Evolutionary conservation across 306 rosid genomes (phyloP).

Genomic region (Dalbergia cochinchinensis): DNA sequence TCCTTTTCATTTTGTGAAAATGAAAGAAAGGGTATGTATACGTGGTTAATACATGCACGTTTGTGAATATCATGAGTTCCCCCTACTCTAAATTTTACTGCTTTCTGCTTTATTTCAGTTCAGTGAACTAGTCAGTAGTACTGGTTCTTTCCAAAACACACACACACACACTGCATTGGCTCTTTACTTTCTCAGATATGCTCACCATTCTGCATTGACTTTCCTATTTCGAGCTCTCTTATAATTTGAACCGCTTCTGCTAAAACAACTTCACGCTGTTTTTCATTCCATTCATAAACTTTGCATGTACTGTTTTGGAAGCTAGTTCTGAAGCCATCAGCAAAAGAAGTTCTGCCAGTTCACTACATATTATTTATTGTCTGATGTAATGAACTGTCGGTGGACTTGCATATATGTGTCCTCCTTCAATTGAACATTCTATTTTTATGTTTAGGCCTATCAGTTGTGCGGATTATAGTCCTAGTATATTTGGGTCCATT

Average conservation of each 20-base stretch:
- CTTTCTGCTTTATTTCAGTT: conserved; percentile 33
- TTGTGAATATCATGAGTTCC: conserved; percentile 27
- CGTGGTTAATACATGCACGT: conserved; percentile 19
- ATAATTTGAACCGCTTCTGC: conserved; percentile 30
- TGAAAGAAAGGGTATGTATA: conserved; percentile 30
- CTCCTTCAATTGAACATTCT: conserved; percentile 39
- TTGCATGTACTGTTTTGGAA: conserved; percentile 37
- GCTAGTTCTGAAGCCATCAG: conserved; percentile 29
- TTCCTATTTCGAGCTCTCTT: conserved; percentile 27
- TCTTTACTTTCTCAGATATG: conserved; percentile 16
- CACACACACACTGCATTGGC: background rate
- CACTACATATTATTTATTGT: conserved; percentile 26
- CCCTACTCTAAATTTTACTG: conserved; percentile 33
- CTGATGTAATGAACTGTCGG: conserved; percentile 41
- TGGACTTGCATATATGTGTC: conserved; percentile 30
- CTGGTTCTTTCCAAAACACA: conserved; percentile 18
- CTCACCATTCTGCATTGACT: conserved; percentile 37
- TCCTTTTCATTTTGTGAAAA: conserved; percentile 35
- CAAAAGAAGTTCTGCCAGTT: conserved; percentile 19
- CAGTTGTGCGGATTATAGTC: conserved; percentile 41
- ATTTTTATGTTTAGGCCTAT: conserved; percentile 14
- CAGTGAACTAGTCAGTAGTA: conserved; percentile 9
- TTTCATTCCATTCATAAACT: conserved; percentile 29
- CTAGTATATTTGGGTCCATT: conserved; percentile 45
- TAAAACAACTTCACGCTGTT: background rate